Evolutionary conservation across 176 grass and related monocot species (phyloP), one percentile per base, ranked within the genome.

Genomic region (Otatea glauca): DNA sequence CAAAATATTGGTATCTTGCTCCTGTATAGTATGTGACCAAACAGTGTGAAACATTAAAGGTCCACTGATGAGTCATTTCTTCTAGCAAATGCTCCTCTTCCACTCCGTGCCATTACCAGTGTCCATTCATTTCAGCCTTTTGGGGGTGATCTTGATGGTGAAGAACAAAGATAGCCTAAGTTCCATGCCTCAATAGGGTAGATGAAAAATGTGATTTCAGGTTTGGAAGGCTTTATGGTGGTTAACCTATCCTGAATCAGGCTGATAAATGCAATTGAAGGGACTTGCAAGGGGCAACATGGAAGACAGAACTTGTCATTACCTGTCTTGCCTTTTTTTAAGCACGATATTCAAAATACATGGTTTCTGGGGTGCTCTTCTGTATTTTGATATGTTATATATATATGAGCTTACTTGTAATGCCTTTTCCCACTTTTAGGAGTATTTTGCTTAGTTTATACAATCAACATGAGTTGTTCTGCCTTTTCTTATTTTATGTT

Each of bases 171-270:
- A 44, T 38, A 68, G 70, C 17, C 66, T 70, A 29, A 43, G 66
- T 32, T 70, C 50, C 37, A 58, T 81, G 35, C 48, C 32, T 10
- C 39, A 18, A 20, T 17, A 81, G 44, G n/a, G 11, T 24, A 25
- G 32, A 68, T 25, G 20, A 80, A 81, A 81, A 81, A 56, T 62
- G 65, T 70, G 65, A 20, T 81, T 58, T 70, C 10, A 54, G 66
- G 16, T 59, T 14, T n/a, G 44, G 54, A 70, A 29, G 50, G 50
- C 4, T 69, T 81, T 68, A 18, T 41, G 37, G 23, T 42, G 8
- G 35, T 38, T 68, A 6, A 6, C 3, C 50, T 55, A 55, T 59
- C 79, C 48, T 20, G 50, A 56, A 59, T 70, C 2, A 23, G 23
- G 65, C 20, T 68, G 63, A 54, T 68, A 68, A 68, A 51, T 53